Base-by-base conservation (phyloP, 192 early-diverging fungal genomes). In the Backusella australiensis region DNA sequence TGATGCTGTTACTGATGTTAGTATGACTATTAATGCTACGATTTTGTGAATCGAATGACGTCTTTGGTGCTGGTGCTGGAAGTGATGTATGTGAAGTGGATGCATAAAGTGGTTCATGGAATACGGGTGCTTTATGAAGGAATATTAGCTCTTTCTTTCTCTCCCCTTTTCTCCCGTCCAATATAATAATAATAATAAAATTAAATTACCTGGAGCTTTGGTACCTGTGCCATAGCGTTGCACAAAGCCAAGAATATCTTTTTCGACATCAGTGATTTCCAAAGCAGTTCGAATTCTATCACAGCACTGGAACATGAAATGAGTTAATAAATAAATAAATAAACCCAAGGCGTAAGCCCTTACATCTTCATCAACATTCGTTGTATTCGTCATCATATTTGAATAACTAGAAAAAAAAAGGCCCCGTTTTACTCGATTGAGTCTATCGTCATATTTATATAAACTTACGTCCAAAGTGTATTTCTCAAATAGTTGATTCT, bases 291-390 rank as follows among this genome's bases (percentile, higher is more conserved):
- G 86, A 26, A 94, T 89, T 11, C 89, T 82, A 75, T 93, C 92
- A 76, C 90, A 92, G 14, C 91, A 90, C 84, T 88, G 14, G 6
- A 36, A 42, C 8, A 74, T 29, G 0, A 6, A 70, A 59, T 32
- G 21, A 41, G 23, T 74, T 36, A 42, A 53, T 0, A 29, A 36
- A 6, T 15, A 32, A 32, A 32, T 32, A 32, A 32, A 32, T 32
- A 32, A 32, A 3, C 2, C 32, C 32, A 32, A 32, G 32, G 32
- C 42, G 21, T 32, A 34, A 44, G 4, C 14, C 7, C 41, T 74
- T 72, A 88, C 87, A 79, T 93, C 89, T 75, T 94, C 91, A 71
- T 94, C 93, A 29, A 87, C 81, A 17, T 91, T 90, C 56, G 86
- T 92, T 6, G 83, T 77, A 73, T 82, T 88, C 5, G 91, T 91